Evolutionary conservation across 2,329 filamentous ascomycete genomes (phyloP), one percentile per base, ranked within the genome.

Genomic region (Fusarium phyllophilum): DNA sequence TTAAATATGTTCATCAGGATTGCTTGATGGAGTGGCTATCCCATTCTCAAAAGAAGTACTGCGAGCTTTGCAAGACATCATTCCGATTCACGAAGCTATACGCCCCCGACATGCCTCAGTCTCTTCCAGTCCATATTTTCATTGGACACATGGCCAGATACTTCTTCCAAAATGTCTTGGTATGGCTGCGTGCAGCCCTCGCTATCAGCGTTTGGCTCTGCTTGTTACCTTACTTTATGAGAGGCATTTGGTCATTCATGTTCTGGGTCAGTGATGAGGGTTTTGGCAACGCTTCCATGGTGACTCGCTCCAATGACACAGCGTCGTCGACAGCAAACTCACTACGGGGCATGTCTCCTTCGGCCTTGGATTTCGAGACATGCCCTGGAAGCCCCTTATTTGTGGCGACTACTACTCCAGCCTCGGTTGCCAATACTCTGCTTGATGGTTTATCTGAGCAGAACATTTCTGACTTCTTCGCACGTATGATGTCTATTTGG

Each of bases 61-160:
- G 97, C 87, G 96, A 99, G 85, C 91, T 99, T 41, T 99, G 96
- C 90, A 99, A 99, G 86, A 99, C 96, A 6, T 92, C 95, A 0
- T 99, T 98, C 81, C 93, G 95, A 69, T 99, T 99, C 86, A 99
- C 96, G 60, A 99, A 99, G 84, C 89, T 99, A 44, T 99, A 99
- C 85, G 92, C 95, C 70, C 94, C 95, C 8, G 90, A 95, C 79
- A 99, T 99, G 96, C 97, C 96, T 4, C 89, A 90, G 72, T 90
- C 89, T 18, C 88, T 99, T 20, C 96, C 97, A 1, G 88, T 92
- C 45, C 89, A 92, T 54, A 87, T 99, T 71, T 98, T 99, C 78
- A 75, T 95, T 63, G 91, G 91, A 73, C 93, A 97, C 82, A 90
- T 96, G 77, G 84, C 90, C 61, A 87, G 93, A 54, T 96, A 97